Evolutionary conservation across 345 rosid species (phyloP).

Genomic region (Eucalyptus curtisii): DNA sequence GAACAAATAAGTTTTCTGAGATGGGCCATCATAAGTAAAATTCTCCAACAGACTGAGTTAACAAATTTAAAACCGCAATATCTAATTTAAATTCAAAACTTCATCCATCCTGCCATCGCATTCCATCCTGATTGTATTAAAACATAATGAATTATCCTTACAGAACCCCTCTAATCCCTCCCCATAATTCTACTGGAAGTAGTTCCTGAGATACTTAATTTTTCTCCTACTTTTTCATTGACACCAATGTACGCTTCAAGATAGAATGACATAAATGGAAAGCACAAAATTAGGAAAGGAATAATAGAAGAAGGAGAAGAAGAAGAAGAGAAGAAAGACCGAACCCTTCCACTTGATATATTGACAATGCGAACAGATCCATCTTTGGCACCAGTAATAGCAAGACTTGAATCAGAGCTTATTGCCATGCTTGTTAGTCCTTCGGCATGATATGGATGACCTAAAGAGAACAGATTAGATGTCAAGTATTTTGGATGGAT

Average conservation of each 20-base stretch:
- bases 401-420: conserved; percentile 69
- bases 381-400: conserved; percentile 75
- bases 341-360: conserved; percentile 69
- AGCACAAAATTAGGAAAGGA: background rate
- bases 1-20: background rate
- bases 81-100: background rate
- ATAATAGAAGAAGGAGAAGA: background rate
- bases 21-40: background rate
- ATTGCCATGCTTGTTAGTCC: conserved; percentile 72
- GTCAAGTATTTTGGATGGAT: background rate
- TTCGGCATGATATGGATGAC: conserved; percentile 81
- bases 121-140: background rate
- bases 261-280: background rate
- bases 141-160: background rate
- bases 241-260: background rate
- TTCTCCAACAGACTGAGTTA: background rate
- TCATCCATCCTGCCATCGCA: background rate
- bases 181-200: background rate
- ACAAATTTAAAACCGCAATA: background rate
- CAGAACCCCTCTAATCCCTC: background rate
- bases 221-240: background rate
- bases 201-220: background rate
- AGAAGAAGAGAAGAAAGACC: background rate
- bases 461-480: conserved; percentile 14
- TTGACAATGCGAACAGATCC: conserved; percentile 74